These are phyloP conservation scores for Penicillium sp. DNA, from an alignment of 2,329 filamentous ascomycete species.

Conservation along the genomic window DNA sequence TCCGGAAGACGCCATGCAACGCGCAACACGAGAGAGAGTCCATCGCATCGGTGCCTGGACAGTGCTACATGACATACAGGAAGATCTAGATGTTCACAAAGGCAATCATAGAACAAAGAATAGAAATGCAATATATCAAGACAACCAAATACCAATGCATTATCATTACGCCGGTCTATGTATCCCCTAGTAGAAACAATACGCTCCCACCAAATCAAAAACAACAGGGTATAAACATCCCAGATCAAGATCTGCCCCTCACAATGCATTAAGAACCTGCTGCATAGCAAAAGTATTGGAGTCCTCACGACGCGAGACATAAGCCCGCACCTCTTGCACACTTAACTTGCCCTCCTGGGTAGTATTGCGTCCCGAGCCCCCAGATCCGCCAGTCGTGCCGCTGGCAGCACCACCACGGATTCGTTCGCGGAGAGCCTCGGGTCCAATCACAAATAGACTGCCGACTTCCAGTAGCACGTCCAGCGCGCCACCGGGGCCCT, in stretches of 20 bases:
- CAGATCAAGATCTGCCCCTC: conserved; percentile 11
- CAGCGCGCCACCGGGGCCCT: conserved; percentile 56
- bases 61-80: too few relatives aligned
- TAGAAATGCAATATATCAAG: background rate
- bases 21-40: too few relatives aligned
- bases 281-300: conserved; percentile 77
- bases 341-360: conserved; percentile 53
- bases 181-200: background rate
- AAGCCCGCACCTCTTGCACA: conserved; percentile 65
- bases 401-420: conserved; percentile 59
- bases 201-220: conserved; percentile 1
- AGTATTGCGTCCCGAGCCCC: conserved; percentile 38
- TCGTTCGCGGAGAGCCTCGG: conserved; percentile 72
- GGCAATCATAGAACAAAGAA: background rate
- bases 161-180: conserved; percentile 2
- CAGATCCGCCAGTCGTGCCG: conserved; percentile 45
- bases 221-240: conserved; percentile 3
- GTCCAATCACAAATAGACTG: conserved; percentile 90
- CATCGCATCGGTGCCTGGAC: background rate
- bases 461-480: conserved; percentile 92
- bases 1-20: background rate
- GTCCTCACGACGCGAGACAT: conserved; percentile 83
- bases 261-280: conserved; percentile 70
- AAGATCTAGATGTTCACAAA: too few relatives aligned
- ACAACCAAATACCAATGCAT: background rate